Evolutionary conservation across 140 eudicot genomes (phyloP).

Genomic region (Erigeron philadelphicus): DNA sequence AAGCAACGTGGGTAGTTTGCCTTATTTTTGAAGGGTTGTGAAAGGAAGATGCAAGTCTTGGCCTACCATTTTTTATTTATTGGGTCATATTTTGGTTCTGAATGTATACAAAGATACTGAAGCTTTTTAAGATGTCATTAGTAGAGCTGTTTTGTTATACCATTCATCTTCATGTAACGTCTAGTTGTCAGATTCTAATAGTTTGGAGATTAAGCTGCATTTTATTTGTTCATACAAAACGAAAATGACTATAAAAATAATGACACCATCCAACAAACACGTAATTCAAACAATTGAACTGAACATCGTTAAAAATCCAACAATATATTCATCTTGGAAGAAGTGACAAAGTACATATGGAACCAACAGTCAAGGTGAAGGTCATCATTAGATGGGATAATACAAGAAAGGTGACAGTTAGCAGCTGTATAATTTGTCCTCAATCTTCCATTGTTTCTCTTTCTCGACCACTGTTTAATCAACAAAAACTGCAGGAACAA

Average conservation of each 20-base stretch:
- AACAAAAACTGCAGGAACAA: constrained; percentile 1
- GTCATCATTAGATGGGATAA: not conserved
- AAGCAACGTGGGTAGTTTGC: constrained; percentile 19
- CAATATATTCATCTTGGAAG: constrained; percentile 5
- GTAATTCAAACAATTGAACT: not conserved
- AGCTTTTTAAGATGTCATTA: not conserved
- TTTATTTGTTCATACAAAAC: not conserved
- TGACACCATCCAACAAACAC: not conserved
- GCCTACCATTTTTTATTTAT: not conserved
- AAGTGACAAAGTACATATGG: not conserved
- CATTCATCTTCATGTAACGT: not conserved
- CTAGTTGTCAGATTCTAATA: not conserved
- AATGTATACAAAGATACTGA: not conserved
- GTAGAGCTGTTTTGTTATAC: not conserved
- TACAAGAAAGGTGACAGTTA: not conserved
- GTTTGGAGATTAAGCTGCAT: not conserved
- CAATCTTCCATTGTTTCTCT: constrained; percentile 9
- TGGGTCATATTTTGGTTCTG: not conserved
- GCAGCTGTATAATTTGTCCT: not conserved
- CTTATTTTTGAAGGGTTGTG: not conserved
- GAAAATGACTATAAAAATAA: not conserved
- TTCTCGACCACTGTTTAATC: not conserved
- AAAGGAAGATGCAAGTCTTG: not conserved
- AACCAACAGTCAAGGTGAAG: constrained; percentile 5
- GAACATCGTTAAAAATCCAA: not conserved